Percentiles rank a stretch among this genome's conserved stretches.
These are phyloP conservation scores for Epichloe sylvatica DNA, from an alignment of 2,329 filamentous ascomycete genomes.

Conservation along the genomic window DNA sequence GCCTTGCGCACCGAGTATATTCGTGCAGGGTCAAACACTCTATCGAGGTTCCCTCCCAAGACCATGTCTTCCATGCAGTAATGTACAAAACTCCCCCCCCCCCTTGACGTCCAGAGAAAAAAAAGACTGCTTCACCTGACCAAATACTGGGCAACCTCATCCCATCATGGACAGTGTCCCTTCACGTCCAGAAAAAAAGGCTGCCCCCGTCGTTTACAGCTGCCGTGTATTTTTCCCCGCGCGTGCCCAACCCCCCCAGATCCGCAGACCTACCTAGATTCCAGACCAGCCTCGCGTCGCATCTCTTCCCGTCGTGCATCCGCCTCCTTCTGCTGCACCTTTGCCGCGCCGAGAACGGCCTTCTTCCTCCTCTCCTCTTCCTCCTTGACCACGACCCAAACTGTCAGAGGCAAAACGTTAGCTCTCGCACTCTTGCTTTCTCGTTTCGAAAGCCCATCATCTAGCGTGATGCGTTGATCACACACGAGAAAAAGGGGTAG, in stretches of 20 bases:
- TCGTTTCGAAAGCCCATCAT: not conserved
- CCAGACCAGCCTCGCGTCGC: slow-evolving; percentile 33
- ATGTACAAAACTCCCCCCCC: not conserved
- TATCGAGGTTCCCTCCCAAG: not conserved
- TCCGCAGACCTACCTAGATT: slow-evolving; percentile 15
- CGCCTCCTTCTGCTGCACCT: slow-evolving; percentile 26
- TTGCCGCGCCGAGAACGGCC: slow-evolving; percentile 20
- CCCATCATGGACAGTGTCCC: not conserved
- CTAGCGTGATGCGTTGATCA: no score
- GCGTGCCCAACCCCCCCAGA: not conserved
- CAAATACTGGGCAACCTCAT: not conserved
- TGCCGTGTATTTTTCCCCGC: not conserved
- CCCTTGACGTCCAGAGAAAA: no score
- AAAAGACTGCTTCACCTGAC: not conserved
- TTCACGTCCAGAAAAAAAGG: no score
- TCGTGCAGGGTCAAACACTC: not conserved
- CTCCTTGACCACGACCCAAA: slow-evolving; percentile 38
- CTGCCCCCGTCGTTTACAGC: no score
- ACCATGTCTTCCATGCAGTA: not conserved
- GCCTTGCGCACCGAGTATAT: not conserved
- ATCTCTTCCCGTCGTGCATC: slow-evolving; percentile 33
- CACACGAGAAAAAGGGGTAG: no score
- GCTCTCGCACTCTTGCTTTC: not conserved
- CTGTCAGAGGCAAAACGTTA: slow-evolving; percentile 15
- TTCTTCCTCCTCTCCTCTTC: slow-evolving; percentile 29